Conservation (phyloP, 345 rosid species). For the Salix udensis region DNA sequence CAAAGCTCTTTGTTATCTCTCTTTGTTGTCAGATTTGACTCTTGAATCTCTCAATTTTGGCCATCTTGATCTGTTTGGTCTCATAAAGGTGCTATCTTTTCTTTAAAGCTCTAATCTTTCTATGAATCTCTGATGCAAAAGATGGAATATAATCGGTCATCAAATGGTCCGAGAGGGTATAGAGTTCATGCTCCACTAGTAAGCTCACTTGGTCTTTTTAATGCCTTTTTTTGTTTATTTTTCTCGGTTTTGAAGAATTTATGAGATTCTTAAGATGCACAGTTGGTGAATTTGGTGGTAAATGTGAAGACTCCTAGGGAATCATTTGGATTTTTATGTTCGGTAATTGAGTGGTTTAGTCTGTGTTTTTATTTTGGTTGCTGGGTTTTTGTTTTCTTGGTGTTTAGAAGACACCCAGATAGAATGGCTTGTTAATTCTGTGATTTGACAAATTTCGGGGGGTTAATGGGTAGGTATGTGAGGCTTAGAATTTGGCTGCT, state of each 20-base stretch:
- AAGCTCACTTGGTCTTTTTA: constrained; percentile 9
- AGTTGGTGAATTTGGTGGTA: constrained; percentile 1
- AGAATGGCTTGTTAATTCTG: not conserved
- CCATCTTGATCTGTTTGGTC: constrained; percentile 2
- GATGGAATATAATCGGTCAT: constrained; percentile 9
- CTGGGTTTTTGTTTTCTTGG: not conserved
- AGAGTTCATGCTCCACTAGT: constrained; percentile 22
- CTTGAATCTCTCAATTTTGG: not conserved
- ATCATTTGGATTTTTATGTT: not conserved
- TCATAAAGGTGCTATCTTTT: not conserved
- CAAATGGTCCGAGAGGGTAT: constrained; percentile 19
- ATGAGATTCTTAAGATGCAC: not conserved
- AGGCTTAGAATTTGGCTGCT: not conserved
- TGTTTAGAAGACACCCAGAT: not conserved
- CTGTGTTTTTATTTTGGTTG: constrained; percentile 1
- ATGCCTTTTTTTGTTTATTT: not conserved
- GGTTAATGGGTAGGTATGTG: not conserved
- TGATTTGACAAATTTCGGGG: not conserved
- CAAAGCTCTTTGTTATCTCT: not conserved
- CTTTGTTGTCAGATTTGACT: not conserved
- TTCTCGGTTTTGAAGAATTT: not conserved
- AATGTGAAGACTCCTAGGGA: not conserved
- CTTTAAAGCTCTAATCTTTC: constrained; percentile 1
- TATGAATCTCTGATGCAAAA: constrained; percentile 9
- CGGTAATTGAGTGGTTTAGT: not conserved